Evolutionary conservation across 306 rosid species (phyloP).

Genomic region (Cucurbita pepo): DNA sequence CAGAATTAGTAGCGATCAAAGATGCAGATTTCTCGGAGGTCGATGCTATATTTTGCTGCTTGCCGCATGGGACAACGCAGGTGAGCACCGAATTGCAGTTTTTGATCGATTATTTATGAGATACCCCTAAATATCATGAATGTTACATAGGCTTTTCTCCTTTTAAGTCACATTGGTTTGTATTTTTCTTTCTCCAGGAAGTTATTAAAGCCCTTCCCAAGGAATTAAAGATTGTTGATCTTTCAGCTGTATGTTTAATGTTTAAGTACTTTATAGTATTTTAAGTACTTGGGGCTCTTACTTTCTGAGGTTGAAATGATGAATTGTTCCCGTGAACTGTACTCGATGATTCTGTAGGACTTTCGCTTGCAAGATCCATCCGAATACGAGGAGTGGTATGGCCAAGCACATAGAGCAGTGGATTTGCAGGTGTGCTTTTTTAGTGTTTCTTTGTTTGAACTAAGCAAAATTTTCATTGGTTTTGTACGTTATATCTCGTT

Average conservation of each 20-base stretch:
- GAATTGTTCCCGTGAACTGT: neutral
- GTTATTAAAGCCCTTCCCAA: slow-evolving; percentile 73
- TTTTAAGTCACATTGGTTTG: neutral
- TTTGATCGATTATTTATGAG: neutral
- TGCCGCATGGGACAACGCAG: slow-evolving; percentile 96
- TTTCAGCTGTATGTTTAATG: slow-evolving; percentile 66
- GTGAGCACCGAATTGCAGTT: slow-evolving; percentile 18
- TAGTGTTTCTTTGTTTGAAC: neutral
- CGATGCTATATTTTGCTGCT: slow-evolving; percentile 91
- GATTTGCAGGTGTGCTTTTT: slow-evolving; percentile 48
- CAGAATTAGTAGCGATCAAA: slow-evolving; percentile 71
- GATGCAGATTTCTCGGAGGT: slow-evolving; percentile 69
- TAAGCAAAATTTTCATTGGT: neutral
- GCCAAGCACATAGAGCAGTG: slow-evolving; percentile 70
- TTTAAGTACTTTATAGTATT: neutral
- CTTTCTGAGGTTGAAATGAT: neutral
- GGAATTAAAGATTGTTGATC: slow-evolving; percentile 91
- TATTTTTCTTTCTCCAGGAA: slow-evolving; percentile 39
- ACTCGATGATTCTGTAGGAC: slow-evolving; percentile 36
- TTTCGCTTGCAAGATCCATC: slow-evolving; percentile 71
- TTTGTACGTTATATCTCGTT: neutral
- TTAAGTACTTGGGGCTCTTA: neutral
- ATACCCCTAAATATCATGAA: neutral
- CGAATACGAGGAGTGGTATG: slow-evolving; percentile 90
- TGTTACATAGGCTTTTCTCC: neutral